Conservation (phyloP, 169 alveolate species). For the Plasmodium relictum region DNA sequence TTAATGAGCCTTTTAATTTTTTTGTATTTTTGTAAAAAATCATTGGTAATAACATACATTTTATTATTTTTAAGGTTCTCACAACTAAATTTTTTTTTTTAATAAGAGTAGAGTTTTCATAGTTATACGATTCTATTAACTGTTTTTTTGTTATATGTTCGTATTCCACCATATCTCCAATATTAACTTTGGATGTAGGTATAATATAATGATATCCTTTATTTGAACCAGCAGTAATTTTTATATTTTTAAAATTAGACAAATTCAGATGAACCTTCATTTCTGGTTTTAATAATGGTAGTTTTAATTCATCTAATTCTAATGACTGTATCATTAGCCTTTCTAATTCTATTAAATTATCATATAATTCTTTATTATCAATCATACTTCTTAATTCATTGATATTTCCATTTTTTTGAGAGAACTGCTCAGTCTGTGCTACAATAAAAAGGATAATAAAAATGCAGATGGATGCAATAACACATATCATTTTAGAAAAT, state of each 20-base stretch:
- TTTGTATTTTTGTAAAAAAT: constrained; percentile 3
- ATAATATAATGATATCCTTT: neutral
- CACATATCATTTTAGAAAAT: too few species aligned
- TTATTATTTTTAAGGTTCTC: constrained; percentile 18
- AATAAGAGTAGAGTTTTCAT: constrained; percentile 2
- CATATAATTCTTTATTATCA: constrained; percentile 20
- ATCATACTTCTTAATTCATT: constrained; percentile 28
- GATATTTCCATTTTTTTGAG: constrained; percentile 1
- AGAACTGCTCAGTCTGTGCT: too few species aligned
- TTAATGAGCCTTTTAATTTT: constrained; percentile 15
- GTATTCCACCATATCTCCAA: constrained; percentile 28
- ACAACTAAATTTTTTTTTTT: constrained; percentile 9
- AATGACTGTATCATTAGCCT: constrained; percentile 22
- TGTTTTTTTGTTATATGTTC: constrained; percentile 37
- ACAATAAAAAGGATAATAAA: too few species aligned
- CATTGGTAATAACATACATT: constrained; percentile 1
- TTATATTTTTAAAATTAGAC: constrained; percentile 31
- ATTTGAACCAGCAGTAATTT: neutral
- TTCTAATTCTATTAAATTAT: constrained; percentile 36
- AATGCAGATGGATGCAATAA: too few species aligned
- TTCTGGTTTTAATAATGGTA: constrained; percentile 24
- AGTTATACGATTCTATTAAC: constrained; percentile 6
- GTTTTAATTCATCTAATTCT: constrained; percentile 18
- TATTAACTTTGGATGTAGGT: neutral
- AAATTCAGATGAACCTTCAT: constrained; percentile 7